Evolutionary conservation across 192 early-diverging fungal genomes (phyloP).

Genomic region (Radiomyces spectabilis): DNA sequence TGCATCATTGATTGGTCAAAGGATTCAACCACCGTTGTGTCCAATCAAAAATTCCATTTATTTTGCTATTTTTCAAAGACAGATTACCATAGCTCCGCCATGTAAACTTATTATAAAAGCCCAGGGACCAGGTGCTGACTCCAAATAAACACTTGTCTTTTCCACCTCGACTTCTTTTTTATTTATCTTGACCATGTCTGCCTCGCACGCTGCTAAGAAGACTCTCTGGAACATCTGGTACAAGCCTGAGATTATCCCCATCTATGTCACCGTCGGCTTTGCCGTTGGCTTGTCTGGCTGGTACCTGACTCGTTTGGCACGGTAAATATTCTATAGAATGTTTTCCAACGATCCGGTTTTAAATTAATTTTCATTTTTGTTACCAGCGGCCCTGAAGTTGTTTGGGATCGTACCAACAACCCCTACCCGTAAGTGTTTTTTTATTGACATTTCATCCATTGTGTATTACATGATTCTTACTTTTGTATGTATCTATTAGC

Average conservation of each 20-base stretch:
- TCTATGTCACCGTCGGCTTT: conserved; percentile 38
- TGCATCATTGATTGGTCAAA: too few species aligned
- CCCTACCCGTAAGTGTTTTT: conserved; percentile 29
- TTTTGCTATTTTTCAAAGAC: too few species aligned
- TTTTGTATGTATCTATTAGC: conserved; percentile 19
- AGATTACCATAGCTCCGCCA: too few species aligned
- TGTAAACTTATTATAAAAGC: too few species aligned
- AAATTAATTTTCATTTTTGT: conserved; percentile 1
- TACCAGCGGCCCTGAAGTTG: conserved; percentile 45
- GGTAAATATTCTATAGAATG: conserved; percentile 9
- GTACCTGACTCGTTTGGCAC: conserved; percentile 50
- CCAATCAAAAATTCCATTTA: too few species aligned
- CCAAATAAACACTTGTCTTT: too few species aligned
- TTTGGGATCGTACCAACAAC: conserved; percentile 42
- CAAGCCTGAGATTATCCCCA: conserved; percentile 49
- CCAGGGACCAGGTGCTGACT: too few species aligned
- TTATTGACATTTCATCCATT: too few species aligned
- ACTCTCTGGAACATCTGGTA: conserved; percentile 47
- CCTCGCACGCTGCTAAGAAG: conserved; percentile 45
- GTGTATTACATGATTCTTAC: too few species aligned
- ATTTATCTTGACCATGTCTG: conserved; percentile 28
- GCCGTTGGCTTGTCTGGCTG: conserved; percentile 44
- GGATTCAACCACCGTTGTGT: too few species aligned
- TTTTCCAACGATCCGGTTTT: neutral
- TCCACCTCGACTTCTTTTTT: conserved; percentile 7